Evolutionary conservation across 2,329 filamentous ascomycete species (phyloP).

Genomic region (Orbilia ellipsospora): DNA sequence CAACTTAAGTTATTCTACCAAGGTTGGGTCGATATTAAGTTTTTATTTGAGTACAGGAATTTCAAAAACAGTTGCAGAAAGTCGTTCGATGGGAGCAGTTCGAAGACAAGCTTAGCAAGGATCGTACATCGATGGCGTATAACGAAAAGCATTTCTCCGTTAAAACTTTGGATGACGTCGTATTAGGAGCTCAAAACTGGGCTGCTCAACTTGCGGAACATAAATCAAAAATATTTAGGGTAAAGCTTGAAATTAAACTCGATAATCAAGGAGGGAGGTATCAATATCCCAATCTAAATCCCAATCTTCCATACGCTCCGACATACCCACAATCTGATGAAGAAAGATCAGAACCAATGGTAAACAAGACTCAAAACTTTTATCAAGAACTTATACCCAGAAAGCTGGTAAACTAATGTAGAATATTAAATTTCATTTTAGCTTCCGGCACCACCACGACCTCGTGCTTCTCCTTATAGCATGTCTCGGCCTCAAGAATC

Average conservation of each 20-base stretch:
- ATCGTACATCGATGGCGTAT: not conserved
- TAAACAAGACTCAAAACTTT: too few relatives aligned
- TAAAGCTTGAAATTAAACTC: slow-evolving; percentile 13
- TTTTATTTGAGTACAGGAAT: slow-evolving; percentile 15
- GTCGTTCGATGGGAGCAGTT: slow-evolving; percentile 1
- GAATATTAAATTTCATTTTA: too few relatives aligned
- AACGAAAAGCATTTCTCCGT: slow-evolving; percentile 24
- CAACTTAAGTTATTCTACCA: not conserved
- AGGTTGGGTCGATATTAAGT: not conserved
- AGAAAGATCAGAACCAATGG: too few relatives aligned
- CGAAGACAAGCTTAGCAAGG: not conserved
- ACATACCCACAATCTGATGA: too few relatives aligned
- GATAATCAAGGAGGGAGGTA: too few relatives aligned
- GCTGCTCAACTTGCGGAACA: slow-evolving; percentile 15
- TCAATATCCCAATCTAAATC: too few relatives aligned
- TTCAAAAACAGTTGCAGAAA: slow-evolving; percentile 29
- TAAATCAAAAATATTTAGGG: slow-evolving; percentile 15
- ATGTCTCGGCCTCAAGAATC: too few relatives aligned
- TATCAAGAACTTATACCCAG: too few relatives aligned
- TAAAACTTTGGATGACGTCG: slow-evolving; percentile 9
- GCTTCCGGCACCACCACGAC: too few relatives aligned
- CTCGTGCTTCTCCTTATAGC: too few relatives aligned
- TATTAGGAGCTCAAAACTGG: slow-evolving; percentile 26
- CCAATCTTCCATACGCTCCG: too few relatives aligned
- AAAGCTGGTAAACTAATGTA: too few relatives aligned